Conservation (phyloP, 2,329 filamentous ascomycete genomes). For the Fusarium verrucosum region DNA sequence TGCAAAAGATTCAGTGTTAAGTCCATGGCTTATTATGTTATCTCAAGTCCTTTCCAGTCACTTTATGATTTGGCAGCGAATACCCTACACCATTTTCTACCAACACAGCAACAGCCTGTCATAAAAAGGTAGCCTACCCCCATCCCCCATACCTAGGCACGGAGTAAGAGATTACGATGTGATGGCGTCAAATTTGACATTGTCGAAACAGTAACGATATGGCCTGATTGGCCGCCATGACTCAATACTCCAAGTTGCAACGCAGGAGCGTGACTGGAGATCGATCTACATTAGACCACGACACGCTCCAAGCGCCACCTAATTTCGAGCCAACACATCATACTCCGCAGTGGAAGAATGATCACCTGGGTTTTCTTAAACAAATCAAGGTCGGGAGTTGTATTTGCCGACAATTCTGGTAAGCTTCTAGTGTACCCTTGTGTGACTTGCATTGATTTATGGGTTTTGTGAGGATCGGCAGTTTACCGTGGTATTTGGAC, state of each 20-base stretch:
- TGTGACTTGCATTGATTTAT: constrained; percentile 3
- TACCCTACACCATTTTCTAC: constrained; percentile 13
- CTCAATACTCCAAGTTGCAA: neutral
- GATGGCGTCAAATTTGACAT: constrained; percentile 11
- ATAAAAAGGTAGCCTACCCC: constrained; percentile 11
- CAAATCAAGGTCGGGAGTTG: neutral
- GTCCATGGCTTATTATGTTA: neutral
- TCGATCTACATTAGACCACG: constrained; percentile 17
- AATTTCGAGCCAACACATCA: no score
- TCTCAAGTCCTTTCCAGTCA: neutral
- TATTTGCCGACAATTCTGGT: neutral
- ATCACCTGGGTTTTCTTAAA: constrained; percentile 1
- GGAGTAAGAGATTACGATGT: constrained; percentile 26
- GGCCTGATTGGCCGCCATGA: neutral
- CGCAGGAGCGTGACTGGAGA: constrained; percentile 6
- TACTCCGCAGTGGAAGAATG: constrained; percentile 11
- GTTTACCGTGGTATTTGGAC: constrained; percentile 1
- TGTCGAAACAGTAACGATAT: constrained; percentile 1
- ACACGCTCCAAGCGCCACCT: constrained; percentile 32
- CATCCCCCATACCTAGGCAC: neutral
- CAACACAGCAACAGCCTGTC: neutral
- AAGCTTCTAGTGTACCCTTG: constrained; percentile 2
- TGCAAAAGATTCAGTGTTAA: neutral
- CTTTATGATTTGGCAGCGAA: neutral
- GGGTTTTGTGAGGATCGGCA: constrained; percentile 16